Conservation (phyloP, 257 asterid genomes). For the Phtheirospermum japonicum region DNA sequence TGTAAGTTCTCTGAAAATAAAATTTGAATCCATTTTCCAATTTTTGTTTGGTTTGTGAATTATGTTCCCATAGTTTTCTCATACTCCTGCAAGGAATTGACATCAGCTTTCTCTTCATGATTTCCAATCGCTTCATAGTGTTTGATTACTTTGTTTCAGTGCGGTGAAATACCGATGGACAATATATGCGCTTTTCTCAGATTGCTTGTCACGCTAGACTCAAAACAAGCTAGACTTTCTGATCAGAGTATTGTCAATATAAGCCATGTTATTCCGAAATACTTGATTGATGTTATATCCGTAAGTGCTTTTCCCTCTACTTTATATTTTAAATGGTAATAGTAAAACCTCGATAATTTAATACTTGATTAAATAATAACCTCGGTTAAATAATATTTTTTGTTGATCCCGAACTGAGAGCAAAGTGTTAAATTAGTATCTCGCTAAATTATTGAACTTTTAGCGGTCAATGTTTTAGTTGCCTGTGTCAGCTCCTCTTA, state of each 20-base stretch:
- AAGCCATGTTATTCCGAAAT: conserved; percentile 56
- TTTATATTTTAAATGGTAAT: not conserved
- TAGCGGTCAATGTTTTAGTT: no score
- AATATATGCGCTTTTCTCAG: conserved; percentile 71
- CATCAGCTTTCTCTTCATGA: conserved; percentile 1
- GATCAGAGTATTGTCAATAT: conserved; percentile 52
- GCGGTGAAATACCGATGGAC: conserved; percentile 53
- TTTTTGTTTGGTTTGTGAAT: not conserved
- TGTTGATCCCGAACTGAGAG: no score
- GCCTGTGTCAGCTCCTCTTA: not conserved
- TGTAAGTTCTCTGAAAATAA: conserved; percentile 43
- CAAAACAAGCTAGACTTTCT: conserved; percentile 60
- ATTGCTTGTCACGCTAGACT: conserved; percentile 60
- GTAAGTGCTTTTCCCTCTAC: conserved; percentile 40
- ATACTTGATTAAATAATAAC: no score
- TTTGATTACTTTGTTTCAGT: conserved; percentile 39
- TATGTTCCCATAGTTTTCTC: not conserved
- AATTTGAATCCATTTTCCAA: conserved; percentile 5
- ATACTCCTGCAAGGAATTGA: conserved; percentile 8
- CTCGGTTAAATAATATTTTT: no score
- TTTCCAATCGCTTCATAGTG: conserved; percentile 17
- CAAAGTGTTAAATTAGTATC: no score
- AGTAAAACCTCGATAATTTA: not conserved
- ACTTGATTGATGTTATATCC: conserved; percentile 48
- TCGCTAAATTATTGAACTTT: no score